Evolutionary conservation across 192 early-diverging fungal genomes (phyloP).

Genomic region (Linnemannia exigua): DNA sequence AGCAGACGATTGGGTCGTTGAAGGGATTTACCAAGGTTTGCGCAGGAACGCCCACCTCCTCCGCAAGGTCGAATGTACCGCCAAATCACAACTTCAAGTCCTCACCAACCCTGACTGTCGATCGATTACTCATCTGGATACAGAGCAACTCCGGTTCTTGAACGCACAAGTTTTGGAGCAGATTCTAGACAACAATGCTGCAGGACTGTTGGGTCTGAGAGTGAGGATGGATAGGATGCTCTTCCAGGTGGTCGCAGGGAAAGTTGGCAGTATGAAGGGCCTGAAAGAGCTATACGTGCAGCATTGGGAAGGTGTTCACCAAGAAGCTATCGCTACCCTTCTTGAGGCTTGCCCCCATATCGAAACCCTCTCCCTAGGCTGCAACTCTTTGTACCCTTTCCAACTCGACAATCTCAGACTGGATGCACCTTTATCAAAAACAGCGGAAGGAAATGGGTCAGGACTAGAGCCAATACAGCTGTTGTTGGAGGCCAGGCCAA

Average conservation of each 20-base stretch:
- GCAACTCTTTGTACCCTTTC: slow-evolving; percentile 43
- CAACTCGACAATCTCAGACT: slow-evolving; percentile 29
- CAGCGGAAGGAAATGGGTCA: background rate
- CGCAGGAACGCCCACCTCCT: slow-evolving; percentile 11
- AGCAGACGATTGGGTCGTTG: slow-evolving; percentile 37
- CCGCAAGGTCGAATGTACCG: slow-evolving; percentile 21
- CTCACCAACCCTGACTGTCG: slow-evolving; percentile 16
- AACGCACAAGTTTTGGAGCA: slow-evolving; percentile 21
- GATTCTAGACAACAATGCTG: slow-evolving; percentile 23
- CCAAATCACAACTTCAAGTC: slow-evolving; percentile 10
- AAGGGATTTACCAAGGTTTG: slow-evolving; percentile 27
- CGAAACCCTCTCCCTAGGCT: slow-evolving; percentile 27
- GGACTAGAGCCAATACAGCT: background rate
- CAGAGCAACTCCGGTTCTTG: slow-evolving; percentile 33
- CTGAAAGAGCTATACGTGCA: slow-evolving; percentile 42
- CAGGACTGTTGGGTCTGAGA: slow-evolving; percentile 12
- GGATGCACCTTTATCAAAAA: background rate
- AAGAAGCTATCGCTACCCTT: slow-evolving; percentile 19
- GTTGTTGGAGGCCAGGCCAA: background rate
- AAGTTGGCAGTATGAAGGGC: slow-evolving; percentile 21
- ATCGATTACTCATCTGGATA: slow-evolving; percentile 33
- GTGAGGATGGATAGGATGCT: slow-evolving; percentile 24
- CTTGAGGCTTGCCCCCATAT: slow-evolving; percentile 27
- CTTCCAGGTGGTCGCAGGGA: slow-evolving; percentile 16
- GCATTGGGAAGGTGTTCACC: slow-evolving; percentile 35